A percentile compares a stretch with the other conserved stretches of the same genome.
These are phyloP conservation scores for Pouteria glomerata DNA, from an alignment of 148 eudicot species.

Conservation along the genomic window DNA sequence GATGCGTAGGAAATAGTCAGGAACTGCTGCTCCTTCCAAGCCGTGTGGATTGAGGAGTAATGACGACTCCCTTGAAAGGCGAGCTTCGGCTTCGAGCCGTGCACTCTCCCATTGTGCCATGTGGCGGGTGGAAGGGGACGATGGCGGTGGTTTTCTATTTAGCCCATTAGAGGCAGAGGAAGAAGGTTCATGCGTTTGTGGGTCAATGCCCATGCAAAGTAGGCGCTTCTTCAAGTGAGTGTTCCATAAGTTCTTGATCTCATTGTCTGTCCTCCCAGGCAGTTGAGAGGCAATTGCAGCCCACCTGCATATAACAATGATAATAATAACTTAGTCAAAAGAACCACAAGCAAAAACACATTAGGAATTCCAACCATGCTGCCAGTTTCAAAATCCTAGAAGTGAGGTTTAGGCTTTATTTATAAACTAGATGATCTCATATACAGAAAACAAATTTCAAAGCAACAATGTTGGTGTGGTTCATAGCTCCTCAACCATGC, in stretches of 20 bases:
- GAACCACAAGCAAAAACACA: no score
- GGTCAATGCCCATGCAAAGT: constrained; percentile 65
- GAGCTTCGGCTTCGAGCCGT: constrained; percentile 94
- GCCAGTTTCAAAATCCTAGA: no score
- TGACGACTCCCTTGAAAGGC: constrained; percentile 76
- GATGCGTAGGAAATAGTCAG: constrained; percentile 57
- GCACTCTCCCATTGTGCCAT: constrained; percentile 99
- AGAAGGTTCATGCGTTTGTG: constrained; percentile 78
- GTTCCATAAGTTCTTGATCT: constrained; percentile 96
- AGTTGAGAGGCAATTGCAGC: constrained; percentile 91
- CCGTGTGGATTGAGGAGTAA: constrained; percentile 23
- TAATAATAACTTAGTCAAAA: no score
- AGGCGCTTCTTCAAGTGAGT: constrained; percentile 79
- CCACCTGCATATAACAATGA: constrained; percentile 64
- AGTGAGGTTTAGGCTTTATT: no score
- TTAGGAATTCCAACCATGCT: no score
- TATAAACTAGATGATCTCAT: no score
- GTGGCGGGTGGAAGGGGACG: constrained; percentile 86
- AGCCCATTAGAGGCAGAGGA: constrained; percentile 25
- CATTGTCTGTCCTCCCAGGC: constrained; percentile 91
- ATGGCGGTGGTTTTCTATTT: constrained; percentile 29
- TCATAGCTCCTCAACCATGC: no score
- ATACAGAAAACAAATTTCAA: no score
- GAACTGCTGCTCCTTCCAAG: constrained; percentile 10
- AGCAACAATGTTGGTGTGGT: no score